Evolutionary conservation across 176 grass and related monocot species (phyloP), one percentile per base, ranked within the genome.

Genomic region (Hyparrhenia diplandra): DNA sequence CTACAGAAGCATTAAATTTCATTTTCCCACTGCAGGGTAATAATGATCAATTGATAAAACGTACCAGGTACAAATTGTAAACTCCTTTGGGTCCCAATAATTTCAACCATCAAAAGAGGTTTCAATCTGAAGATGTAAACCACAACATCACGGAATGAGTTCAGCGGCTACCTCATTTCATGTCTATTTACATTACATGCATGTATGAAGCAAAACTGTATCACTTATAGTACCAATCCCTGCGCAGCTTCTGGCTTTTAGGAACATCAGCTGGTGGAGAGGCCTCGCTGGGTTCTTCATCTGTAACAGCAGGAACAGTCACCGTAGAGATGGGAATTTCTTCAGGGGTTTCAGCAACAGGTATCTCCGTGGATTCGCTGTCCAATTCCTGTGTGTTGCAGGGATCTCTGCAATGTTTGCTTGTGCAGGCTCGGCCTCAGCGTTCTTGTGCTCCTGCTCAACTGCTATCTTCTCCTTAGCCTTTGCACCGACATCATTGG

Each of bases 121-220:
- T 62, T 41, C 37, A 77, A 65, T 63, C 28, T 68, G 17, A 82
- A 20, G 31, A 78, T 61, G 40, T 49, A 40, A 78, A 30, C 62
- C 69, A 12, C 83, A 79, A 63, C 51, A 78, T 13, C 82, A 79
- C 36, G 74, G 3, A 55, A 54, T 35, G 61, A 83, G 77, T 86
- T 79, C 61, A 83, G 42, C 1, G 55, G 3, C 55, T 5, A 23
- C 10, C 58, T 20, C 46, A 69, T 66, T n/a, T 35, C 79, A 76
- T 82, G 69, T 85, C 79, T 89, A 83, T 88, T 63, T 94, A 94
- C 89, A 91, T 31, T 94, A 94, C 89, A 91, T 25, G 61, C 79
- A 87, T 91, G 59, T 78, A 39, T 89, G 74, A 67, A 23, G 31
- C 32, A 52, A 67, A 67, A 79, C 32, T 14, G 40, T 8, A 76